phyloP scores from a whole-genome alignment of 1,139 yeast species.

The Debaryomyces sp. region DNA sequence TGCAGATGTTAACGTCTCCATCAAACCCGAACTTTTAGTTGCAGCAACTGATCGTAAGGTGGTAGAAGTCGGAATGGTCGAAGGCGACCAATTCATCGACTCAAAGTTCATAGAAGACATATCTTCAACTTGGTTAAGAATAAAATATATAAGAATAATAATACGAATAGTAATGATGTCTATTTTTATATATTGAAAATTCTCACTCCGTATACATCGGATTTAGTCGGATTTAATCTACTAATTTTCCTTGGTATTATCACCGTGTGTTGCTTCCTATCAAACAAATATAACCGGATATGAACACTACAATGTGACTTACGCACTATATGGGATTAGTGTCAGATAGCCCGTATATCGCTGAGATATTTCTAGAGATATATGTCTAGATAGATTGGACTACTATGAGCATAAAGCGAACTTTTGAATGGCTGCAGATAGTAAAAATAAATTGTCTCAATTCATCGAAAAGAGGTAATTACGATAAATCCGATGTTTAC shows the following conservation, averaged over 20 bases:
- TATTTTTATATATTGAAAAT: neutral
- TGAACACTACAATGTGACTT: neutral
- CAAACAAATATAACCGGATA: neutral
- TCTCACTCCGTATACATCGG: neutral
- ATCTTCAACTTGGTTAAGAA: neutral
- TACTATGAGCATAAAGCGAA: too few species aligned
- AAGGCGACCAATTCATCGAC: slow-evolving; percentile 30
- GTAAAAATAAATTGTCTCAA: too few species aligned
- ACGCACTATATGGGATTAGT: neutral
- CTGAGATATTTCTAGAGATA: too few species aligned
- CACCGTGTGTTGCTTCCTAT: neutral
- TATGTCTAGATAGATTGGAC: too few species aligned
- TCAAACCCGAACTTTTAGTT: slow-evolving; percentile 9
- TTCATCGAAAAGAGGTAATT: too few species aligned
- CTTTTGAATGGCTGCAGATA: too few species aligned
- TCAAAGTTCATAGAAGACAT: neutral
- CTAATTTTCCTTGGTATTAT: neutral
- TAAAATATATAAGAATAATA: neutral
- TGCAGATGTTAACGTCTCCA: slow-evolving; percentile 17
- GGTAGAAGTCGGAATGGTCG: slow-evolving; percentile 29
- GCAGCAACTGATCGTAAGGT: slow-evolving; percentile 14
- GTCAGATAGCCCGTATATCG: too few species aligned
- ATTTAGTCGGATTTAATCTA: neutral
- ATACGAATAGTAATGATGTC: neutral
- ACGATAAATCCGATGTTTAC: too few species aligned